Evolutionary conservation across 345 rosid genomes (phyloP).

Genomic region (Toxicodendron radicans): DNA sequence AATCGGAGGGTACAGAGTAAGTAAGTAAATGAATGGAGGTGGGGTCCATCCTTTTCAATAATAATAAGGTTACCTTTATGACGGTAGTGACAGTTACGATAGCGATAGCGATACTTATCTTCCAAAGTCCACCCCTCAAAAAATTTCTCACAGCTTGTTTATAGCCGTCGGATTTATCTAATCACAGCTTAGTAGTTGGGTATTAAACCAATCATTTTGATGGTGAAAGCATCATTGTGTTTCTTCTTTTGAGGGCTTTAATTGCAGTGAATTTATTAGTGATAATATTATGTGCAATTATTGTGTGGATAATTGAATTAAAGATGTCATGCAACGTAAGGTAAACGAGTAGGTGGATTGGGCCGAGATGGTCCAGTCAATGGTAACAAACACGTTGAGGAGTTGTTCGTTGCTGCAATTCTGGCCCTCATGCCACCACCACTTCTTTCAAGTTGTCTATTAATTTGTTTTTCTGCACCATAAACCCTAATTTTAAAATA

Average conservation of each 20-base stretch:
- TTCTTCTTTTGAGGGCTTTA: too few species aligned
- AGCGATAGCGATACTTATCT: slow-evolving; percentile 15
- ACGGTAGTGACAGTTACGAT: slow-evolving; percentile 19
- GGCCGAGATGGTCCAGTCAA: neutral
- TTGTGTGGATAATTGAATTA: neutral
- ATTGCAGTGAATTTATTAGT: neutral
- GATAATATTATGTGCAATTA: neutral
- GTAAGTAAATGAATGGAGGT: neutral
- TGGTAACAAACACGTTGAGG: too few species aligned
- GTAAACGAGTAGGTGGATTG: neutral
- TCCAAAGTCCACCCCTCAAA: neutral
- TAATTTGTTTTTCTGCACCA: too few species aligned
- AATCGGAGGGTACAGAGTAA: slow-evolving; percentile 15
- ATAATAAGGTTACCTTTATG: neutral
- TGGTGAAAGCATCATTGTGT: neutral
- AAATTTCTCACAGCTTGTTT: neutral
- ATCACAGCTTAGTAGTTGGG: too few species aligned
- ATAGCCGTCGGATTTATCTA: neutral
- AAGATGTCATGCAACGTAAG: neutral
- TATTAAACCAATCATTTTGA: slow-evolving; percentile 1
- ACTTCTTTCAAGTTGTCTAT: too few species aligned
- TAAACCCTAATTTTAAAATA: too few species aligned
- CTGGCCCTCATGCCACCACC: too few species aligned
- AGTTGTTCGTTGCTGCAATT: too few species aligned
- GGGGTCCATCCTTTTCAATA: neutral